phyloP scores from a whole-genome alignment of 2,329 filamentous ascomycete species.

The Orbilia blumenaviensis region DNA sequence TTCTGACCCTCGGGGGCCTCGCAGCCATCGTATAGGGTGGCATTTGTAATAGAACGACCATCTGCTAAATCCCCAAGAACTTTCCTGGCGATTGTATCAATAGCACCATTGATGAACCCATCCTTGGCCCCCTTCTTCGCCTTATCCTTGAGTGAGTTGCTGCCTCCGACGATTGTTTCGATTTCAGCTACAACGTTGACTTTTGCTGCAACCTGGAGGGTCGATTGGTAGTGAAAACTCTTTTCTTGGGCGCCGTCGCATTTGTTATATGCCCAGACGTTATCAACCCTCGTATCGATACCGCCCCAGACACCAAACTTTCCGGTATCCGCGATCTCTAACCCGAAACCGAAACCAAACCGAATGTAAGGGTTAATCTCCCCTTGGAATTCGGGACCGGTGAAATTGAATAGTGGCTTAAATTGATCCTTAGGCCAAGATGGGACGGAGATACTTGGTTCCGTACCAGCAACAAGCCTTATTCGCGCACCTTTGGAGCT shows the following conservation, averaged over 20 bases:
- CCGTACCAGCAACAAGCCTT: not conserved
- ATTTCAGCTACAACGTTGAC: not conserved
- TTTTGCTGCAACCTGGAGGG: not conserved
- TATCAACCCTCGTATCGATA: not conserved
- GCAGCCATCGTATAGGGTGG: not conserved
- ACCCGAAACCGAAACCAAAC: not conserved
- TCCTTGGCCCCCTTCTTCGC: not conserved
- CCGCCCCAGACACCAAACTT: not conserved
- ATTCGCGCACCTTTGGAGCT: not conserved
- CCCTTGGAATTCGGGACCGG: not conserved
- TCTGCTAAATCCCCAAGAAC: not conserved
- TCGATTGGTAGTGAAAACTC: not conserved
- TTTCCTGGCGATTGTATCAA: not conserved
- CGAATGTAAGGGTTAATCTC: constrained; percentile 3
- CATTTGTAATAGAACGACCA: not conserved
- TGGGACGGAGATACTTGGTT: not conserved
- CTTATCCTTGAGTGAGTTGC: not conserved
- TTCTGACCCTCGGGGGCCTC: not conserved
- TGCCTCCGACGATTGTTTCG: not conserved
- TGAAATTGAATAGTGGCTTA: not conserved
- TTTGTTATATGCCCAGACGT: not conserved
- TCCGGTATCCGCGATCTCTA: not conserved
- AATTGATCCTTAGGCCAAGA: constrained; percentile 7
- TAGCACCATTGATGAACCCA: not conserved
- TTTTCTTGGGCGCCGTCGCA: not conserved